These are phyloP conservation scores for Pycnococcus provasolii DNA, from an alignment of 139 green algal species.

Conservation along the genomic window DNA sequence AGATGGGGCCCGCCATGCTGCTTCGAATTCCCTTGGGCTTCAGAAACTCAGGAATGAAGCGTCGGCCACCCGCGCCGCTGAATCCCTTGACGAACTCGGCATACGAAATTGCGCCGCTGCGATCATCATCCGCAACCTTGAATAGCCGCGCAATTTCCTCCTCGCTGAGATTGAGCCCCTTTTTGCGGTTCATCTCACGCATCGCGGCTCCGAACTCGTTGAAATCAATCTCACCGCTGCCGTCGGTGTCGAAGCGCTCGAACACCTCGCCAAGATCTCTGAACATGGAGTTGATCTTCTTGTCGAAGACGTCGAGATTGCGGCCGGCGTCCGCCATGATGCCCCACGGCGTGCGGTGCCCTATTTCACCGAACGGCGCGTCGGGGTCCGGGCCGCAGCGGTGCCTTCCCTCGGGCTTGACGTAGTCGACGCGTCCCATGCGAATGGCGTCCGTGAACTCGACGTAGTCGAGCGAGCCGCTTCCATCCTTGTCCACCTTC, in stretches of 20 bases:
- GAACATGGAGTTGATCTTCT: slow-evolving; percentile 9
- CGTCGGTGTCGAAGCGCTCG: slow-evolving; percentile 10
- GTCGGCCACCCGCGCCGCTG: too few relatives aligned
- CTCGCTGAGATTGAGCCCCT: slow-evolving; percentile 24
- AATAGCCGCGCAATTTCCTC: slow-evolving; percentile 21
- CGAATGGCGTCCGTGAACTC: slow-evolving; percentile 17
- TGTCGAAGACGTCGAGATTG: slow-evolving; percentile 8
- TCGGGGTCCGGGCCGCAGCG: slow-evolving; percentile 9
- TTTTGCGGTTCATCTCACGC: slow-evolving; percentile 8
- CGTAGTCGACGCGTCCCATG: slow-evolving; percentile 9
- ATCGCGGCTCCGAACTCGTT: slow-evolving; percentile 22
- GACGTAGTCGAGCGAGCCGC: slow-evolving; percentile 6
- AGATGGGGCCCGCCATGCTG: too few relatives aligned
- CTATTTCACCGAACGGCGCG: slow-evolving; percentile 4
- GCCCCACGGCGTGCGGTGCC: slow-evolving; percentile 4
- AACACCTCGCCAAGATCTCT: slow-evolving; percentile 1
- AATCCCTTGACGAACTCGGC: too few relatives aligned
- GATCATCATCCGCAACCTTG: not conserved
- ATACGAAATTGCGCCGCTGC: too few relatives aligned
- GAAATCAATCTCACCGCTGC: slow-evolving; percentile 5
- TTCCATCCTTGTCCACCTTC: not conserved
- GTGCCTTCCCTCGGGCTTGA: not conserved
- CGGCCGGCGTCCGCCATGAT: slow-evolving; percentile 13
- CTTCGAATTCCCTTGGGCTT: too few relatives aligned
- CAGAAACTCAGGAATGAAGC: too few relatives aligned